These are phyloP conservation scores for Conticribra weissflogii DNA, from an alignment of 108 stramenopile species.

Conservation along the genomic window DNA sequence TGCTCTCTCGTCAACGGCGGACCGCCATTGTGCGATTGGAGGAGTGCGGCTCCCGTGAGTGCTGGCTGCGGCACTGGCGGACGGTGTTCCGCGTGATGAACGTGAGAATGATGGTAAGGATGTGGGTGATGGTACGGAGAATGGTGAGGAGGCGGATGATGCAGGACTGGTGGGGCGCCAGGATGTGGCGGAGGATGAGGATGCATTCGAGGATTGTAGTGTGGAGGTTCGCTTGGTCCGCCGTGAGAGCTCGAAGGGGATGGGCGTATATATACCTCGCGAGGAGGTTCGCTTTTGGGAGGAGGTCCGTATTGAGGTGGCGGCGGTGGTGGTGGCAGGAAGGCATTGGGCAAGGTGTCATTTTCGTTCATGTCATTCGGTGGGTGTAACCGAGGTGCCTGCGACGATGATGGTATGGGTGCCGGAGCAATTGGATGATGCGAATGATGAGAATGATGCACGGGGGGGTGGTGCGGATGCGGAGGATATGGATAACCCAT, in stretches of 20 bases:
- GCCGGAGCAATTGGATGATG: background rate
- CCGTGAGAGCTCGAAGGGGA: conserved; percentile 5
- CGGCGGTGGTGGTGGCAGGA: conserved; percentile 20
- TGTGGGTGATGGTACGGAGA: conserved; percentile 1
- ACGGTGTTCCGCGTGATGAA: background rate
- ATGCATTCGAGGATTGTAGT: background rate
- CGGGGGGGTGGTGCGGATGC: background rate
- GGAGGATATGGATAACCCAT: background rate
- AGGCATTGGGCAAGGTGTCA: conserved; percentile 8
- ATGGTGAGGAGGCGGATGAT: background rate
- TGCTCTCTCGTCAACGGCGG: conserved; percentile 11
- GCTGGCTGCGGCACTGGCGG: background rate
- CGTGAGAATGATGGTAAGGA: conserved; percentile 10
- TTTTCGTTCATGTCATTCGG: background rate
- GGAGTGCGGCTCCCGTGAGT: conserved; percentile 1
- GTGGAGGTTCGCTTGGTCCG: conserved; percentile 1
- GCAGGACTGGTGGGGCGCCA: background rate
- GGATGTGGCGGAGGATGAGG: background rate
- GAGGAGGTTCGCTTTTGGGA: background rate
- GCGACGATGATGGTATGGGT: background rate
- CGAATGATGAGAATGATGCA: background rate
- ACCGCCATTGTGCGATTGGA: conserved; percentile 4
- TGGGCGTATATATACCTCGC: conserved; percentile 21
- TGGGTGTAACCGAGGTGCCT: too few relatives aligned
- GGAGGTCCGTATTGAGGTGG: background rate